Evolutionary conservation across 2,329 filamentous ascomycete genomes (phyloP).

Genomic region (Cladosporium sphaerospermum): DNA sequence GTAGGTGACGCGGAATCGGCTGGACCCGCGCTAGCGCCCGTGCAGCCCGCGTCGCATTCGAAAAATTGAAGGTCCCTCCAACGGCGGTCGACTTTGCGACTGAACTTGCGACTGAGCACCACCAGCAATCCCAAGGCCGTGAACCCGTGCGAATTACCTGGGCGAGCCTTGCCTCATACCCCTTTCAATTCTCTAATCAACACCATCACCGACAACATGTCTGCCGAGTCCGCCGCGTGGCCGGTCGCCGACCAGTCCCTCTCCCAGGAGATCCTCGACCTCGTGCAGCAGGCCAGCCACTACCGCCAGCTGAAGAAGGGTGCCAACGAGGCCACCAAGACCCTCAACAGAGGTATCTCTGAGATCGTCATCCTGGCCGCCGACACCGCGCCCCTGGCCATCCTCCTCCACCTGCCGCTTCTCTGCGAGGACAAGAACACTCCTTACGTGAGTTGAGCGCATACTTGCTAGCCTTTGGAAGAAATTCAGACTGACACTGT

Average conservation of each 20-base stretch:
- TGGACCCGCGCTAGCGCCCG: conserved; percentile 1
- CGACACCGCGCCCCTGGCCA: conserved; percentile 80
- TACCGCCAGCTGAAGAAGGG: conserved; percentile 74
- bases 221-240: conserved; percentile 46
- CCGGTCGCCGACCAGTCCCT: conserved; percentile 44
- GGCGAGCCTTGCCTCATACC: conserved; percentile 27
- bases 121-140: conserved; percentile 25
- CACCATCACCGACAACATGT: conserved; percentile 17
- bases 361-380: conserved; percentile 87
- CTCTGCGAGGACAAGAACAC: conserved; percentile 73
- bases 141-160: conserved; percentile 24
- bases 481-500: background rate
- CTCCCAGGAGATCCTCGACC: conserved; percentile 41
- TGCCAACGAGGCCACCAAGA: conserved; percentile 66
- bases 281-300: conserved; percentile 60
- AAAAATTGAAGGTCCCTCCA: conserved; percentile 7
- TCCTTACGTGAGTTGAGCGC: conserved; percentile 42
- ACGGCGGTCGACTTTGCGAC: background rate
- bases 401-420: conserved; percentile 81
- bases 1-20: background rate
- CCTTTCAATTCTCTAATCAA: conserved; percentile 15
- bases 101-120: conserved; percentile 8
- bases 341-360: conserved; percentile 81
- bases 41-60: background rate
- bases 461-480: background rate